Percentiles rank a stretch among this genome's conserved stretches.
phyloP scores from a whole-genome alignment of 495 filamentous ascomycete species.

The Talaromyces ruber region DNA sequence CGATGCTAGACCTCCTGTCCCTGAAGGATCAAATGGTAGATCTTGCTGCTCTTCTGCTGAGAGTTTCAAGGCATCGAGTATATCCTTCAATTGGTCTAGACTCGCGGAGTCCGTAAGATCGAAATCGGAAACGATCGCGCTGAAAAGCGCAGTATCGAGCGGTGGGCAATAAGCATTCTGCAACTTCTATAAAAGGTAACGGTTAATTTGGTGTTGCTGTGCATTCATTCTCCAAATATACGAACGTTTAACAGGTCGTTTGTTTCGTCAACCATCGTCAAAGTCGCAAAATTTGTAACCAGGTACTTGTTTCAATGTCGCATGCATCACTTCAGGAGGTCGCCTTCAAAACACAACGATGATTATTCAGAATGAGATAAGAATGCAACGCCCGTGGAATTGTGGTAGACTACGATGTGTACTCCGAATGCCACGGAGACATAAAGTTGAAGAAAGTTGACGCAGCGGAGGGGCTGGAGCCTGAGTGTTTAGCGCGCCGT shows the following conservation, averaged over 20 bases:
- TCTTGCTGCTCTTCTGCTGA: conserved; percentile 55
- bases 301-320: not conserved
- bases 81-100: conserved; percentile 42
- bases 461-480: not conserved
- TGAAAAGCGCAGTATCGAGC: conserved; percentile 54
- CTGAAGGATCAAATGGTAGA: conserved; percentile 71
- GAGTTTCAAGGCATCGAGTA: conserved; percentile 50
- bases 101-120: conserved; percentile 39
- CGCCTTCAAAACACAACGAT: not conserved
- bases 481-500: not conserved
- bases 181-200: conserved; percentile 21
- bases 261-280: conserved; percentile 19
- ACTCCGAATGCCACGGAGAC: not conserved
- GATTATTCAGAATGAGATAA: not conserved
- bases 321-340: not conserved
- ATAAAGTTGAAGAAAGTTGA: not conserved
- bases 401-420: not conserved
- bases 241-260: conserved; percentile 11
- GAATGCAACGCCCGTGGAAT: not conserved
- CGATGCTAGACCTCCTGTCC: conserved; percentile 39
- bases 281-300: conserved; percentile 10
- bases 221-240: not conserved
- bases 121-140: conserved; percentile 60
- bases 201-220: not conserved
- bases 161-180: conserved; percentile 51